Evolutionary conservation across 768 basidiomycete genomes (phyloP).

Genomic region (Xerocomellus amylosporus): DNA sequence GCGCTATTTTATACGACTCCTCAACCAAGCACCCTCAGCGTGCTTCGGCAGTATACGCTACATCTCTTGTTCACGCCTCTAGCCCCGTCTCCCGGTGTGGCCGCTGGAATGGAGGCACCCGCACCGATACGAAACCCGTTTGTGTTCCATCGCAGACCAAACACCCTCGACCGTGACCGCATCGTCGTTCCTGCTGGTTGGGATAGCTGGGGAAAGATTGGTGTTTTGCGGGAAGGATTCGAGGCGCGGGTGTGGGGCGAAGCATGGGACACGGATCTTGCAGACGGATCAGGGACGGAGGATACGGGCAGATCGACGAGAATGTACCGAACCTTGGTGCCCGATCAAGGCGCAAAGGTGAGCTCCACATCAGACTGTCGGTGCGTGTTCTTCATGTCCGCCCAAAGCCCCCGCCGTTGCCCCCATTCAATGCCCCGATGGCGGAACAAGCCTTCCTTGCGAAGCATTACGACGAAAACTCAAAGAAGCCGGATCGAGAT

Average conservation of each 20-base stretch:
- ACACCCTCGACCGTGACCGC: constrained; percentile 88
- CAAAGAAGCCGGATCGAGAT: constrained; percentile 87
- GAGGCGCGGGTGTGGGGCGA: constrained; percentile 79
- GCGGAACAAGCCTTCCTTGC: constrained; percentile 90
- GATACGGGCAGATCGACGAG: constrained; percentile 57
- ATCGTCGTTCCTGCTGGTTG: constrained; percentile 93
- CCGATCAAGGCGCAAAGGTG: constrained; percentile 74
- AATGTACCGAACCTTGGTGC: constrained; percentile 69
- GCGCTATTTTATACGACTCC: constrained; percentile 88
- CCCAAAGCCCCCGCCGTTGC: constrained; percentile 58
- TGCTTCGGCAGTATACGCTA: constrained; percentile 79
- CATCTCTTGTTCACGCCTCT: constrained; percentile 64
- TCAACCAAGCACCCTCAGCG: constrained; percentile 68
- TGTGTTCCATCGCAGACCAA: constrained; percentile 83
- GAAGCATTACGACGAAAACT: constrained; percentile 88
- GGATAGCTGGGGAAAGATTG: constrained; percentile 98
- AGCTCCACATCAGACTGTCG: constrained; percentile 10
- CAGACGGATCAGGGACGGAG: constrained; percentile 38
- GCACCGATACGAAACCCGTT: constrained; percentile 73
- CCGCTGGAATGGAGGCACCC: constrained; percentile 34
- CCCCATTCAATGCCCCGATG: constrained; percentile 75
- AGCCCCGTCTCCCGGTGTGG: constrained; percentile 46
- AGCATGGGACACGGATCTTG: constrained; percentile 74
- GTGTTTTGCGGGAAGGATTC: constrained; percentile 86
- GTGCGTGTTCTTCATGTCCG: background rate